Conservation (phyloP, 2,329 filamentous ascomycete species). For the Dothideomycetes sp. region DNA sequence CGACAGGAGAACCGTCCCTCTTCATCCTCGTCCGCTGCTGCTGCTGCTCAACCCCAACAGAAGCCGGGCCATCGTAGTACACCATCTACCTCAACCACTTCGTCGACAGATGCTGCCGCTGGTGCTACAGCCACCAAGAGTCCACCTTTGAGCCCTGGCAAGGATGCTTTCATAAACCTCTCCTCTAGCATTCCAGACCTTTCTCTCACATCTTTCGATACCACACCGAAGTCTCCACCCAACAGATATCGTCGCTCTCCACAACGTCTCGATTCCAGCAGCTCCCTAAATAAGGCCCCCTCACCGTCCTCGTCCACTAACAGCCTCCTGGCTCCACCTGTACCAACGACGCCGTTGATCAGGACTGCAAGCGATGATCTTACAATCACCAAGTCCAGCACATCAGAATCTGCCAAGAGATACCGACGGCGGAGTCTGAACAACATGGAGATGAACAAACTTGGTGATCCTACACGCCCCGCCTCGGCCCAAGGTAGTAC, state of each 20-base stretch:
- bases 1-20: slow-evolving; percentile 47
- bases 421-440: slow-evolving; percentile 78
- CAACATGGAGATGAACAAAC: slow-evolving; percentile 41
- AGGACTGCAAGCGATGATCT: slow-evolving; percentile 56
- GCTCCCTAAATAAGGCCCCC: slow-evolving; percentile 23
- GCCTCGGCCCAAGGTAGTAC: slow-evolving; percentile 23
- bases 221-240: slow-evolving; percentile 58
- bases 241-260: slow-evolving; percentile 73
- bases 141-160: slow-evolving; percentile 17
- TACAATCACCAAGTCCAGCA: slow-evolving; percentile 48
- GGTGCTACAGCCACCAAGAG: slow-evolving; percentile 1
- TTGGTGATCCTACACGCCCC: slow-evolving; percentile 17
- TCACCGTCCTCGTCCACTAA: slow-evolving; percentile 38
- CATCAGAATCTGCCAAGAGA: slow-evolving; percentile 62
- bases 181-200: slow-evolving; percentile 46
- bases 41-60: slow-evolving; percentile 19
- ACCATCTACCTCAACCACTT: slow-evolving; percentile 41
- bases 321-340: slow-evolving; percentile 39
- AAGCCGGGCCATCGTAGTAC: slow-evolving; percentile 39
- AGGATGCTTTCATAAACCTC: slow-evolving; percentile 38
- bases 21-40: slow-evolving; percentile 40
- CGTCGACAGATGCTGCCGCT: slow-evolving; percentile 21
- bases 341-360: slow-evolving; percentile 16
- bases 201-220: slow-evolving; percentile 46
- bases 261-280: slow-evolving; percentile 42